phyloP scores from a whole-genome alignment of 2,329 filamentous ascomycete species.

The Seiridium cupressi region DNA sequence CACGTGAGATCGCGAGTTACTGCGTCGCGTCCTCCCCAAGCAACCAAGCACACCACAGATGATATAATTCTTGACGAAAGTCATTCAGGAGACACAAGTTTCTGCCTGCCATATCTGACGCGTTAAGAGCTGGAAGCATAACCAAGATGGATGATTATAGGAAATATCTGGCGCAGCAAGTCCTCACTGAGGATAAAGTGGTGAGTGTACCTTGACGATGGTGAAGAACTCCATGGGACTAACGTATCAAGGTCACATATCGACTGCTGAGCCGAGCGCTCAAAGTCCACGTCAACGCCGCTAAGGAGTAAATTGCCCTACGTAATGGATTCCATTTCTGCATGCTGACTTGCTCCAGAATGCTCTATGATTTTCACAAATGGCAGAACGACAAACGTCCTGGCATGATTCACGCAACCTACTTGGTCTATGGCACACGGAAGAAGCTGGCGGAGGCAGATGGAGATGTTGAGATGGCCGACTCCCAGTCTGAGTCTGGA shows the following conservation, averaged over 20 bases:
- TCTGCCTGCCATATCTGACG: not conserved
- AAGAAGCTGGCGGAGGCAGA: constrained; percentile 43
- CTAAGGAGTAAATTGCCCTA: constrained; percentile 70
- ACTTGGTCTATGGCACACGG: constrained; percentile 74
- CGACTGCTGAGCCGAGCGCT: constrained; percentile 78
- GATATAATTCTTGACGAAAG: not conserved
- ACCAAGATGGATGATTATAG: constrained; percentile 59
- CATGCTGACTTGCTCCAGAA: constrained; percentile 48
- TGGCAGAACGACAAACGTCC: constrained; percentile 74
- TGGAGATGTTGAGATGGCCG: constrained; percentile 68
- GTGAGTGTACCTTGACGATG: constrained; percentile 43
- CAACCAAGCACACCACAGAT: not conserved
- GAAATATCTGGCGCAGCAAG: constrained; percentile 70
- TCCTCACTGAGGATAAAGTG: constrained; percentile 73
- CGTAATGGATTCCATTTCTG: not conserved
- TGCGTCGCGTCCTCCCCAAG: not conserved
- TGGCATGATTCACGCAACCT: constrained; percentile 84
- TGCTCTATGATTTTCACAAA: constrained; percentile 82
- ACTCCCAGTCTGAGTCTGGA: constrained; percentile 59
- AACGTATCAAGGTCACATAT: constrained; percentile 71
- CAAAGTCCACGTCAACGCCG: constrained; percentile 79
- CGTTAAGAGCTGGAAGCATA: not conserved
- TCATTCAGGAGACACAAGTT: not conserved
- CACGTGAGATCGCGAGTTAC: constrained; percentile 31
- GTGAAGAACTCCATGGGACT: constrained; percentile 11